Evolutionary conservation across 1,139 yeast species (phyloP), one percentile per base, ranked within the genome.

Genomic region (Neolecta irregularis): DNA sequence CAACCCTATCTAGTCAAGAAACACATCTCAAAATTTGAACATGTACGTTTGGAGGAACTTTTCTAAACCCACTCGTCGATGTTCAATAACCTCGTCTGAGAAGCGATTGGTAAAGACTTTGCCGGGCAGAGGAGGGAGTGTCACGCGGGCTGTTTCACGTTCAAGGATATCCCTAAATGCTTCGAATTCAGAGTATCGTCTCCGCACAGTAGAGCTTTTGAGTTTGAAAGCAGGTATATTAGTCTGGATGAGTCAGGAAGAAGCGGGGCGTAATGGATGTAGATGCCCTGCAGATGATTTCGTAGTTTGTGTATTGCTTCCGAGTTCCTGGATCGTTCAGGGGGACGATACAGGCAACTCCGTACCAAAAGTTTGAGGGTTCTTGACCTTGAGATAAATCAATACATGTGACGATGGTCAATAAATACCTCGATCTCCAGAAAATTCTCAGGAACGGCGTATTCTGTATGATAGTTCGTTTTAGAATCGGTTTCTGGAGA

Each of bases 401-500:
- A 24, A 11, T 28, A 22, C 13, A 16, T 7, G 11, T 20, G 29
- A 12, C 13, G 5, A n/a, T 4, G 7, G 26, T 21, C 11, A 21
- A 6, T 35, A 16, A 4, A 26, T 38, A 72, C 93, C 55, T 85
- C 96, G 26, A 91, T 74, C 56, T 88, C 98, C 32, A 88, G 64
- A 50, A 83, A 81, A 57, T 83, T 81, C 55, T 88, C 98, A 0
- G 96, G 96, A 47, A n/a, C n/a, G n/a, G n/a, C n/a, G n/a, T n/a
- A n/a, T n/a, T n/a, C n/a, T n/a, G n/a, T n/a, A n/a, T n/a, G n/a
- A n/a, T n/a, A n/a, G n/a, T n/a, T n/a, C n/a, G n/a, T n/a, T n/a
- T n/a, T n/a, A n/a, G n/a, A n/a, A n/a, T n/a, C n/a, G n/a, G n/a
- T n/a, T n/a, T n/a, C n/a, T n/a, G n/a, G n/a, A n/a, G n/a, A n/a